Conservation (phyloP, 1,139 yeast genomes). For the Ogataea hybrid region DNA sequence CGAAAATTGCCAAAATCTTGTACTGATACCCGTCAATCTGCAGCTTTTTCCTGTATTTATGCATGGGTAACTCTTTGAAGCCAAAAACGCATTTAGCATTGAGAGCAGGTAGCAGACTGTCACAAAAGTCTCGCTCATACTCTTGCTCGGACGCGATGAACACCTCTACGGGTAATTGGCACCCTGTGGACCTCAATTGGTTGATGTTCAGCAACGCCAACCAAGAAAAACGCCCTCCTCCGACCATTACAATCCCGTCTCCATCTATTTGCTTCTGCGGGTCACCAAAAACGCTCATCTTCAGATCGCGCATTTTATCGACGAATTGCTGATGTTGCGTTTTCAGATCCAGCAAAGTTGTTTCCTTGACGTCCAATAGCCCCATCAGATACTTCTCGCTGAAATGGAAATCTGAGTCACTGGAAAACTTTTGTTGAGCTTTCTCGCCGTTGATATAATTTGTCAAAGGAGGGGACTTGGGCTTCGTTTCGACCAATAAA, state of each 20-base stretch:
- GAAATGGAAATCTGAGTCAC: conserved; percentile 33
- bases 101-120: conserved; percentile 40
- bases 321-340: conserved; percentile 27
- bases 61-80: conserved; percentile 29
- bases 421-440: conserved; percentile 34
- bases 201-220: conserved; percentile 52
- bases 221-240: conserved; percentile 59
- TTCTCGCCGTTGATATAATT: conserved; percentile 28
- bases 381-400: conserved; percentile 30
- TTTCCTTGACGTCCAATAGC: conserved; percentile 27
- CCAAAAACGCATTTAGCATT: conserved; percentile 44
- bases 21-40: conserved; percentile 53
- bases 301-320: conserved; percentile 16
- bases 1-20: conserved; percentile 58
- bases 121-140: conserved; percentile 49
- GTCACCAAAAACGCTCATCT: conserved; percentile 23
- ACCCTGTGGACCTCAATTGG: conserved; percentile 49
- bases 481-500: conserved; percentile 28
- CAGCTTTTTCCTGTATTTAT: conserved; percentile 34
- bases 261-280: conserved; percentile 30
- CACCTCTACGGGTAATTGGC: conserved; percentile 58
- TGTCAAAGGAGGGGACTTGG: conserved; percentile 27
- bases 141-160: conserved; percentile 52
- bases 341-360: conserved; percentile 25
- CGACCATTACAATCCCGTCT: conserved; percentile 60